phyloP scores from a whole-genome alignment of 805 yeast genomes.

The Candida oleophila region DNA sequence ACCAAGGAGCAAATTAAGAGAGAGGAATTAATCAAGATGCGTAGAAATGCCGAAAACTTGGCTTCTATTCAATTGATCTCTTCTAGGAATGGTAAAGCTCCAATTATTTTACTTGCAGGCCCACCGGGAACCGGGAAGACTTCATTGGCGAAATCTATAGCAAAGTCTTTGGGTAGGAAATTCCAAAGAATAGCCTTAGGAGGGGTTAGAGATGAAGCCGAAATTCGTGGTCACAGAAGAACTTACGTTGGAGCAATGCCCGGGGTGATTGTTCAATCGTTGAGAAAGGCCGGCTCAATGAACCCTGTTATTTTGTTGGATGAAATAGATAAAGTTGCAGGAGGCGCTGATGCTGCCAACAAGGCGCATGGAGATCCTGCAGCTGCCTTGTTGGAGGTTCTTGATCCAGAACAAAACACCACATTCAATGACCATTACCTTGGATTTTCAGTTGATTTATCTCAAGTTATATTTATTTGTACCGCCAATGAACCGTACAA shows the following conservation, averaged over 20 bases:
- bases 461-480: slow-evolving; percentile 78
- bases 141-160: slow-evolving; percentile 79
- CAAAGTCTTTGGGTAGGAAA: slow-evolving; percentile 66
- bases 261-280: slow-evolving; percentile 73
- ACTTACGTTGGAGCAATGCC: slow-evolving; percentile 94
- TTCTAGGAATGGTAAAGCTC: slow-evolving; percentile 50
- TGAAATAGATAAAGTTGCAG: slow-evolving; percentile 79
- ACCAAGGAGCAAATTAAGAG: slow-evolving; percentile 12
- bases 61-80: slow-evolving; percentile 13
- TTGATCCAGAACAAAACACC: slow-evolving; percentile 86
- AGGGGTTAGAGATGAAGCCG: slow-evolving; percentile 86
- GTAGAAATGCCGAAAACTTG: slow-evolving; percentile 3
- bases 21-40: slow-evolving; percentile 4
- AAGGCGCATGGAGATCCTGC: slow-evolving; percentile 80
- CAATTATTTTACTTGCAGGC: slow-evolving; percentile 79
- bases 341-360: slow-evolving; percentile 44
- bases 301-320: slow-evolving; percentile 82
- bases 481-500: slow-evolving; percentile 78
- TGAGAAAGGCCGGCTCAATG: slow-evolving; percentile 73
- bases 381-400: slow-evolving; percentile 82
- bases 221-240: slow-evolving; percentile 85
- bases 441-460: slow-evolving; percentile 82
- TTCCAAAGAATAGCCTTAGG: slow-evolving; percentile 83
- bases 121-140: slow-evolving; percentile 97
- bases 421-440: slow-evolving; percentile 79